Evolutionary conservation across 805 yeast genomes (phyloP), one percentile per base, ranked within the genome.

Genomic region (Ogataea degrootiae): DNA sequence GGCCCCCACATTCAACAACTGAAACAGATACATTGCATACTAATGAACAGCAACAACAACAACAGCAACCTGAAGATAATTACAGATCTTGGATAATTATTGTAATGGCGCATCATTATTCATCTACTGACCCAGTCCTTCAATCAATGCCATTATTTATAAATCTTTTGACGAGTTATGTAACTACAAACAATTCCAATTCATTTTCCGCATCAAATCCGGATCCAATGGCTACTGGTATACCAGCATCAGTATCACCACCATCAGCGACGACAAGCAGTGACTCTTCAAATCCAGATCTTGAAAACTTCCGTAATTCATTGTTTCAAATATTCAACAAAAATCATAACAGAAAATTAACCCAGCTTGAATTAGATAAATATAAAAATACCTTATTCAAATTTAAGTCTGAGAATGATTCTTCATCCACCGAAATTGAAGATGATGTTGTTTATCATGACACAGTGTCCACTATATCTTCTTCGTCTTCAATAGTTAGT

Each of bases 71-170:
- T n/a, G 26, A 33, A 41, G 58, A 52, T 17, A 40, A 54, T 6
- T 68, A 70, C 37, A 65, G 79, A 29, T 74, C 82, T 1, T 80
- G 85, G 86, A 73, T 80, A n/a, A 77, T 81, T 22, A 77, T 78
- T 43, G 83, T 80, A 7, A 72, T 79, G 66, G 85, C 85, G 0
- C 82, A 82, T 37, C 63, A 74, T 14, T 80, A 77, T 53, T 71
- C 76, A 3, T 41, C 54, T 1, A 44, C 45, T 12, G 65, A 61
- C 42, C 67, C 73, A 1, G 65, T 79, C 12, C 76, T 80, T 47
- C 70, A 67, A 34, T 66, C 80, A 41, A 63, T 80, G 61, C 58
- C 64, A 14, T 34, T 54, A 31, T 59, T 60, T 38, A 56, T 61
- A 44, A 56, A 54, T 21, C 42, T 57, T 22, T 42, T 61, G 16